Percentiles rank a stretch among this genome's conserved stretches.
phyloP scores from a whole-genome alignment of 345 rosid genomes.

The Murraya koenigii region DNA sequence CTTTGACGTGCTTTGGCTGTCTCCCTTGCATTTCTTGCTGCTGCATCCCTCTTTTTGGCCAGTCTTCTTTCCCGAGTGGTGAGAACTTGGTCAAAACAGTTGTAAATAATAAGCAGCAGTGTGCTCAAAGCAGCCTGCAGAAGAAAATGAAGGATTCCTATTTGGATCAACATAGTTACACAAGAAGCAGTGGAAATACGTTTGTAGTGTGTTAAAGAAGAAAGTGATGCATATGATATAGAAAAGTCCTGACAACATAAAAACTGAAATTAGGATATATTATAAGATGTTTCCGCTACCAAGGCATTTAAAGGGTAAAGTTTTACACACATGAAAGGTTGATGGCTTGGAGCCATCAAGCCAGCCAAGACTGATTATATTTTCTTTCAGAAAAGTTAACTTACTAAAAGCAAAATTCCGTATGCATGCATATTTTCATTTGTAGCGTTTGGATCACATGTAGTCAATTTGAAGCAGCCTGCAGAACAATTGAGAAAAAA shows the following conservation, averaged over 20 bases:
- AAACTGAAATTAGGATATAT: neutral
- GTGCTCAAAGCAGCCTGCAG: constrained; percentile 72
- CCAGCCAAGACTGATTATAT: neutral
- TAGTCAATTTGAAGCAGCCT: constrained; percentile 82
- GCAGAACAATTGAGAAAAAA: constrained; percentile 30
- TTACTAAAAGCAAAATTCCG: constrained; percentile 84
- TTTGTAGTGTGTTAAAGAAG: constrained; percentile 7
- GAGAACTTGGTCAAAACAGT: constrained; percentile 86
- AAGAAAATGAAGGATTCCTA: constrained; percentile 15
- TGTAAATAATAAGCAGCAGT: constrained; percentile 75
- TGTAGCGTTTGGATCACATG: constrained; percentile 60
- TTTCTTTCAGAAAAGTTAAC: constrained; percentile 19
- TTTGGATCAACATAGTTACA: constrained; percentile 5
- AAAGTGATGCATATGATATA: neutral
- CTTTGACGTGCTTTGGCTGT: constrained; percentile 69
- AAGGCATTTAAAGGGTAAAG: too few species aligned
- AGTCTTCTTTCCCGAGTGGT: constrained; percentile 67
- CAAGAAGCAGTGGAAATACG: neutral
- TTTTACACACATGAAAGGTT: neutral
- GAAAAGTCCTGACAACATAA: constrained; percentile 3
- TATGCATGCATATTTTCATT: constrained; percentile 80
- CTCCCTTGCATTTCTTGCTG: constrained; percentile 66
- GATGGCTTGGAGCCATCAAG: neutral
- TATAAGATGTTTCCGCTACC: neutral
- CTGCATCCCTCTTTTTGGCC: constrained; percentile 85